These are phyloP conservation scores for Penicillium herquei DNA, from an alignment of 495 filamentous ascomycete genomes.

Conservation along the genomic window DNA sequence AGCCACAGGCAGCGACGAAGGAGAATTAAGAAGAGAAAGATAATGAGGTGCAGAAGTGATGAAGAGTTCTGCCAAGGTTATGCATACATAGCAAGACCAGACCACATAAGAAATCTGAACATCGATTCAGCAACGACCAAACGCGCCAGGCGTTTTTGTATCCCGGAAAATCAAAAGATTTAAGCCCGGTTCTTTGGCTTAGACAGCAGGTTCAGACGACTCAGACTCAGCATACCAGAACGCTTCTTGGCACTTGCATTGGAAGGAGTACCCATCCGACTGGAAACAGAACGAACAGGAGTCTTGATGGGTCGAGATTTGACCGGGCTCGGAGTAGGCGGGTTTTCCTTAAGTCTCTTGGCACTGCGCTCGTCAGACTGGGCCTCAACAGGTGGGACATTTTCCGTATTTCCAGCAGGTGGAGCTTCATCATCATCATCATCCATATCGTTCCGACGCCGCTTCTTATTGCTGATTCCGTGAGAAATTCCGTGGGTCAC, in stretches of 20 bases:
- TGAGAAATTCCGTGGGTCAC: conserved; percentile 71
- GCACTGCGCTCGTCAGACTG: conserved; percentile 38
- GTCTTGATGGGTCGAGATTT: conserved; percentile 36
- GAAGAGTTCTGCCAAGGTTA: too few relatives aligned
- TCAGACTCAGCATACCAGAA: conserved; percentile 43
- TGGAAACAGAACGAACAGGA: conserved; percentile 30
- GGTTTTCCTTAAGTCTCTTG: conserved; percentile 42
- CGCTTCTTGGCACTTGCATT: conserved; percentile 30
- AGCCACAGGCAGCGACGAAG: not conserved
- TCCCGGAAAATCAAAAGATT: not conserved
- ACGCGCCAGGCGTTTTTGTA: conserved; percentile 12
- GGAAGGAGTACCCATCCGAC: conserved; percentile 37
- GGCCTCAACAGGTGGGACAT: conserved; percentile 38
- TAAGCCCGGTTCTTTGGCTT: conserved; percentile 46
- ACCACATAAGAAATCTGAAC: not conserved
- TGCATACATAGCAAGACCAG: not conserved
- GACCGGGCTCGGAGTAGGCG: conserved; percentile 35
- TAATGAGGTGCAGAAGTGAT: not conserved
- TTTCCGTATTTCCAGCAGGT: conserved; percentile 44
- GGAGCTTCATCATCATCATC: conserved; percentile 44
- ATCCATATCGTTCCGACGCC: conserved; percentile 52
- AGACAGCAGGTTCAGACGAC: conserved; percentile 50
- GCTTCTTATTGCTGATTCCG: conserved; percentile 74
- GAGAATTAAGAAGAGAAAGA: not conserved
- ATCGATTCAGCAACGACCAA: not conserved